Evolutionary conservation across 495 filamentous ascomycete species (phyloP).

Genomic region (Gamarada debralockiae): DNA sequence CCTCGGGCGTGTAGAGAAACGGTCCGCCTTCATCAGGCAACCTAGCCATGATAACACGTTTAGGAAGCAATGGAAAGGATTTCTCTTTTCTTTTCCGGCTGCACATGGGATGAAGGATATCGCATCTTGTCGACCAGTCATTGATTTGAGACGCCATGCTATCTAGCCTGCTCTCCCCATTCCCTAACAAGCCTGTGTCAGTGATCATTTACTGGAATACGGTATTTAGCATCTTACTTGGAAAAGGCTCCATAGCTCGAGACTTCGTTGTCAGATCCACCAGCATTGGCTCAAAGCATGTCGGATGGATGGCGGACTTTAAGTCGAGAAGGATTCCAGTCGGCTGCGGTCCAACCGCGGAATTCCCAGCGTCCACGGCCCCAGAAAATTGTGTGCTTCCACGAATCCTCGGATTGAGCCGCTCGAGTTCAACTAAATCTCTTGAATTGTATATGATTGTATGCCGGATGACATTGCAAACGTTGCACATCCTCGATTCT

Average conservation of each 20-base stretch:
- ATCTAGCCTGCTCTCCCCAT: neutral
- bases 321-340: too few relatives aligned
- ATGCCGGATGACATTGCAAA: neutral
- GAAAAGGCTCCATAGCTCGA: neutral
- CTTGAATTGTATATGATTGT: neutral
- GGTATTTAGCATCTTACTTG: neutral
- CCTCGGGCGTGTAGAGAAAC: neutral
- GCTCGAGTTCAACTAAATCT: neutral
- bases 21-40: neutral
- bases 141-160: neutral
- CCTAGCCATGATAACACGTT: neutral
- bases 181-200: neutral
- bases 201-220: neutral
- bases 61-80: neutral
- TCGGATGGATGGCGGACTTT: too few relatives aligned
- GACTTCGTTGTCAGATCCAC: too few relatives aligned
- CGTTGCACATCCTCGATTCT: neutral
- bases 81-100: neutral
- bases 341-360: too few relatives aligned
- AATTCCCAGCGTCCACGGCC: too few relatives aligned
- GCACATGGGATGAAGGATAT: neutral
- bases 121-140: neutral
- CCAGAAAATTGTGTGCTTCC: neutral
- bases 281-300: too few relatives aligned
- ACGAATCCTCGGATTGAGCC: neutral